These are phyloP conservation scores for Colletotrichum melonis DNA, from an alignment of 2,329 filamentous ascomycete genomes.

Conservation along the genomic window DNA sequence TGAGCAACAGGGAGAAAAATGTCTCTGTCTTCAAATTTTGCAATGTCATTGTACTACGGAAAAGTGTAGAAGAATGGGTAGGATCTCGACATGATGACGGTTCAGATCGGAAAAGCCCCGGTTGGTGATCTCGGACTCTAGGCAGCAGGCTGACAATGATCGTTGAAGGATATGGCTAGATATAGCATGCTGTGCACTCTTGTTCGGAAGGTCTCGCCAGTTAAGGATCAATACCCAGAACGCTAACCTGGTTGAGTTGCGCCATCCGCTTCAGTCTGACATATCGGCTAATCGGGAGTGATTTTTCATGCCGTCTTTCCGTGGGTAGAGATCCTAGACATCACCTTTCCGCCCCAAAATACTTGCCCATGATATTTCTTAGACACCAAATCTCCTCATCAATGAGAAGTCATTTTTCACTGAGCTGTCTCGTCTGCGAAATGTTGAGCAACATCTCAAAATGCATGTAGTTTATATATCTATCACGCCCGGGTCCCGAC, in stretches of 20 bases:
- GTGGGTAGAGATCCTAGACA: no score
- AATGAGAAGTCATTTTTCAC: no score
- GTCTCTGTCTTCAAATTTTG: background rate
- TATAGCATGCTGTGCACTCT: background rate
- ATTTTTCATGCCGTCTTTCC: no score
- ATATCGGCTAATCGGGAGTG: background rate
- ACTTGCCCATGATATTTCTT: no score
- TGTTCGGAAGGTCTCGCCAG: background rate
- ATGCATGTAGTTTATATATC: no score
- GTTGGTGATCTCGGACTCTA: background rate
- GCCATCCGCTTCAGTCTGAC: no score
- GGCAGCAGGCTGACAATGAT: background rate
- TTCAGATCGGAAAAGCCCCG: background rate
- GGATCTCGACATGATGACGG: background rate
- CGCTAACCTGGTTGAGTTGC: background rate
- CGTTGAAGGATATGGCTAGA: background rate
- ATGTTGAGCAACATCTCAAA: no score
- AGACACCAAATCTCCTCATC: no score
- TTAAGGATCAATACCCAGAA: background rate
- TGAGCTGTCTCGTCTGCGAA: no score
- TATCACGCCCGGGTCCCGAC: no score
- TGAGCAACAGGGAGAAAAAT: background rate
- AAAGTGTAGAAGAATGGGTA: background rate
- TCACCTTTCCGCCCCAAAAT: no score
- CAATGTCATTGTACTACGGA: background rate